Evolutionary conservation across 108 stramenopile genomes (phyloP).

Genomic region (Cyclotella distinguenda): DNA sequence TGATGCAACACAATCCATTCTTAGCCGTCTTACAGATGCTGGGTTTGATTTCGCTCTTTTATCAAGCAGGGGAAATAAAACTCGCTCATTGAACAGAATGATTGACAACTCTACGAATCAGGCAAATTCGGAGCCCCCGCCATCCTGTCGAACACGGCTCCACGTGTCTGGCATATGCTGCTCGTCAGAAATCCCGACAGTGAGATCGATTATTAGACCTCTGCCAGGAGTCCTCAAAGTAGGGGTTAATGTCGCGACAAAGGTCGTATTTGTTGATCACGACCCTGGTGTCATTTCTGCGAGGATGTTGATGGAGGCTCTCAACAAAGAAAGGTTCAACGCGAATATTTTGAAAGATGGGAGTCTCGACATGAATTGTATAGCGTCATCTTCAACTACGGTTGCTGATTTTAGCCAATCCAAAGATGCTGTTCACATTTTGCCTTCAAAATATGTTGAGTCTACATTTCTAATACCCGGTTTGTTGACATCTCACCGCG

Average conservation of each 20-base stretch:
- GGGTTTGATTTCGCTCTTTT: too few relatives aligned
- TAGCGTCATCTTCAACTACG: not conserved
- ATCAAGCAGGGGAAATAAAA: too few relatives aligned
- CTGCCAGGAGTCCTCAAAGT: conserved; percentile 67
- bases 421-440: conserved; percentile 15
- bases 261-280: conserved; percentile 78
- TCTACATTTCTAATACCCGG: conserved; percentile 57
- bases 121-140: not conserved
- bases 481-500: conserved; percentile 9
- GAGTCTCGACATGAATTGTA: conserved; percentile 13
- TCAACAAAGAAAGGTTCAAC: conserved; percentile 63
- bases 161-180: conserved; percentile 80
- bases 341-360: conserved; percentile 67
- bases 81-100: too few relatives aligned
- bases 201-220: conserved; percentile 61
- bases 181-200: conserved; percentile 71
- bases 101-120: not conserved
- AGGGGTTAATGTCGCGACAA: conserved; percentile 77
- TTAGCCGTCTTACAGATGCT: too few relatives aligned
- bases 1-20: too few relatives aligned
- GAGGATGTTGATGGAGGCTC: conserved; percentile 35
- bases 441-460: conserved; percentile 66
- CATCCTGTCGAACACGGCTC: conserved; percentile 34
- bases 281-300: conserved; percentile 48
- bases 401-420: conserved; percentile 13